These are phyloP conservation scores for Diaporthe ilicicola DNA, from an alignment of 2,329 filamentous ascomycete genomes.

Conservation along the genomic window DNA sequence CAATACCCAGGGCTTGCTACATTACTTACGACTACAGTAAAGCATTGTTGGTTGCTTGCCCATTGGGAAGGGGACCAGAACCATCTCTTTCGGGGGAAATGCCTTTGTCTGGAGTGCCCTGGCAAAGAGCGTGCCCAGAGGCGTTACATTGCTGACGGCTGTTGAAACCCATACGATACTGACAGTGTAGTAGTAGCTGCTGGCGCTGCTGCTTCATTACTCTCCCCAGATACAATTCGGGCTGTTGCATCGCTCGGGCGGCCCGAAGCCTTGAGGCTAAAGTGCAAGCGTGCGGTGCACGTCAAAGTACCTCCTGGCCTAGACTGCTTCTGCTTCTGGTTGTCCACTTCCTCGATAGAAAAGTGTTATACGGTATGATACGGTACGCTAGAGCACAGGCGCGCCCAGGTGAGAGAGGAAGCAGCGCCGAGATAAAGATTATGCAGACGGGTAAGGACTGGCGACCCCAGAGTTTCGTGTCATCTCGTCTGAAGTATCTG, in stretches of 20 bases:
- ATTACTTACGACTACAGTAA: neutral
- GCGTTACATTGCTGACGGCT: constrained; percentile 10
- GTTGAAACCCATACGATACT: constrained; percentile 25
- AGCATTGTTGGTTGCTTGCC: neutral
- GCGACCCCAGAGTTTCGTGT: constrained; percentile 17
- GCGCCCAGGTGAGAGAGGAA: neutral
- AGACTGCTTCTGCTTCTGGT: neutral
- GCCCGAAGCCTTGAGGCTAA: constrained; percentile 1
- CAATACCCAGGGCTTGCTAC: neutral
- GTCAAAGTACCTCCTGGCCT: neutral
- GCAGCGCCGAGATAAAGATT: neutral
- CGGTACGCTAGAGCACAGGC: neutral
- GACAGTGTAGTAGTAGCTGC: neutral
- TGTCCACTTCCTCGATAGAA: neutral
- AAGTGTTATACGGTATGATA: too few relatives aligned
- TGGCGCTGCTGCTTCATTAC: neutral
- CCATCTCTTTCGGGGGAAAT: neutral
- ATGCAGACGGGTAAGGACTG: constrained; percentile 5
- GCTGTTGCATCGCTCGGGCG: constrained; percentile 9
- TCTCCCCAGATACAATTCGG: neutral
- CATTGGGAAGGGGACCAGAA: neutral
- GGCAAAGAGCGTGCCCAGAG: neutral
- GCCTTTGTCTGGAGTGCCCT: neutral
- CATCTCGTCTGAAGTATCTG: constrained; percentile 17
- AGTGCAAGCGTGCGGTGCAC: neutral